Conservation (phyloP, 768 basidiomycete genomes). For the Lentinula detonsa region DNA sequence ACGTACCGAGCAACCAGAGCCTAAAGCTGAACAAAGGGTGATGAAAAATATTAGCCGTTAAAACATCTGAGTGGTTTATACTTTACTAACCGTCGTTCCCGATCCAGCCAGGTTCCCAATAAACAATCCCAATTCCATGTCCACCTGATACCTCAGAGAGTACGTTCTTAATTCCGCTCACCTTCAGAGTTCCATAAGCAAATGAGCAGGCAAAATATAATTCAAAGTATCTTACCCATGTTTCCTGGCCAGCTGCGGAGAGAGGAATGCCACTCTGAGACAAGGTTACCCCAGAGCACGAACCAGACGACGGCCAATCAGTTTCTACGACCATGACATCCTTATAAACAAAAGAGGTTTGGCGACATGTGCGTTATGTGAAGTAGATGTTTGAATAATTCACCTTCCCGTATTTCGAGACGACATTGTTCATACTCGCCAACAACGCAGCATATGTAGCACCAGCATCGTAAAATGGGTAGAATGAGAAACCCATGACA, state of each 20-base stretch:
- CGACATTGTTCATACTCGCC: conserved; percentile 44
- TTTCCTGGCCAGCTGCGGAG: conserved; percentile 44
- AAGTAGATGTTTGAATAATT: neutral
- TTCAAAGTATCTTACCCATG: conserved; percentile 30
- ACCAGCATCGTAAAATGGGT: conserved; percentile 54
- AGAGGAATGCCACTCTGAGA: conserved; percentile 24
- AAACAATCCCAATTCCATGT: conserved; percentile 44
- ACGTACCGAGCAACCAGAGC: conserved; percentile 35
- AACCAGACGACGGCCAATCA: conserved; percentile 44
- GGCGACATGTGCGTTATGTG: neutral
- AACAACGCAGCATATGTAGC: conserved; percentile 48
- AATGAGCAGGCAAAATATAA: neutral
- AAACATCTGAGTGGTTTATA: neutral
- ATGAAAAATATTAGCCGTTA: neutral
- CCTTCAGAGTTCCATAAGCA: neutral
- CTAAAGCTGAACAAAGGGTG: conserved; percentile 15
- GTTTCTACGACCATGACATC: conserved; percentile 59
- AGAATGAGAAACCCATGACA: conserved; percentile 59
- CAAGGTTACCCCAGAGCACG: conserved; percentile 37
- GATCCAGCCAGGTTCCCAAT: conserved; percentile 67
- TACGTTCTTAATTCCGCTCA: conserved; percentile 38
- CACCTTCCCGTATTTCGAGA: conserved; percentile 45
- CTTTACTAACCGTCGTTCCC: conserved; percentile 37
- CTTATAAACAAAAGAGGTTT: conserved; percentile 13
- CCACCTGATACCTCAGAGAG: conserved; percentile 41